Evolutionary conservation across 176 grass and related monocot genomes (phyloP).

Genomic region (Raddia guianensis): DNA sequence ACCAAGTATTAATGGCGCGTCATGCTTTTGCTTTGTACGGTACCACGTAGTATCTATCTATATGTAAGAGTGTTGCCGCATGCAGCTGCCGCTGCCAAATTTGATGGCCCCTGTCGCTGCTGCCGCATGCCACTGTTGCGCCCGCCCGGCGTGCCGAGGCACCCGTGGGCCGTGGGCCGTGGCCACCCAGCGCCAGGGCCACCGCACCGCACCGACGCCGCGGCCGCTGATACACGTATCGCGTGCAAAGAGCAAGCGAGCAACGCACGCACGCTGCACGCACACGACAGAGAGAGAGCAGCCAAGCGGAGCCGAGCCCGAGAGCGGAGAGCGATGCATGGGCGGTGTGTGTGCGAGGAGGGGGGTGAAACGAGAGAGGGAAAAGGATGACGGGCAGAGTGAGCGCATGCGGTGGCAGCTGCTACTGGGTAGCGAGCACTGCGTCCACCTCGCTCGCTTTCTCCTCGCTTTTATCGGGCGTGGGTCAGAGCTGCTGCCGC

Average conservation of each 20-base stretch:
- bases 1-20: not conserved
- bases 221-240: too few relatives aligned
- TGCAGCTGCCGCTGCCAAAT: conserved; percentile 24
- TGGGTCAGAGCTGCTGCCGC: conserved; percentile 35
- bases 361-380: not conserved
- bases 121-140: conserved; percentile 1
- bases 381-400: not conserved
- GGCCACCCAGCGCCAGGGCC: not conserved
- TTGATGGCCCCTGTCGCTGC: conserved; percentile 34
- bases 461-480: conserved; percentile 71
- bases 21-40: not conserved
- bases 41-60: not conserved
- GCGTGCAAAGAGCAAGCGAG: too few relatives aligned
- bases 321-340: not conserved
- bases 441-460: conserved; percentile 46
- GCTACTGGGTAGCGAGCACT: too few relatives aligned
- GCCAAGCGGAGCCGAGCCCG: too few relatives aligned
- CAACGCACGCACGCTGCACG: too few relatives aligned
- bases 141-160: not conserved
- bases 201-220: not conserved
- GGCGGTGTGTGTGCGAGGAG: not conserved
- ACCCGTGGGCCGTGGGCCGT: too few relatives aligned
- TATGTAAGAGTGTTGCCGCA: conserved; percentile 2
- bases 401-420: not conserved
- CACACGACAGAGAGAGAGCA: too few relatives aligned